Evolutionary conservation across 768 basidiomycete genomes (phyloP).

Genomic region (Chiua virens): DNA sequence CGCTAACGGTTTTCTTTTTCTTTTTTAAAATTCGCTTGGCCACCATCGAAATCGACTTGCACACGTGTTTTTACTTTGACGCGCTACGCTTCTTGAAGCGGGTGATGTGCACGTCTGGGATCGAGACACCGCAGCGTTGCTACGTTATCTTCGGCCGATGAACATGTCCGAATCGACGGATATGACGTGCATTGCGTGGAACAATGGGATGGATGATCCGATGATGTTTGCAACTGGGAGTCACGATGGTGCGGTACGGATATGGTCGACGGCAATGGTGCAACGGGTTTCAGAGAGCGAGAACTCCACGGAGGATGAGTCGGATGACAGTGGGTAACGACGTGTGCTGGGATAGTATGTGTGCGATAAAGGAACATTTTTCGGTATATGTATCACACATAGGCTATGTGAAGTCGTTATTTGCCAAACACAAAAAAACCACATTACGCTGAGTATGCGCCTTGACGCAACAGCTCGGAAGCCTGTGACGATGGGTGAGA

Average conservation of each 20-base stretch:
- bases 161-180: constrained; percentile 51
- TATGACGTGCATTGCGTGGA: constrained; percentile 83
- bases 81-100: constrained; percentile 37
- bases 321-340: constrained; percentile 7
- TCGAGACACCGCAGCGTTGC: constrained; percentile 67
- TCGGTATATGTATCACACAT: too few species aligned
- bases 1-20: not conserved
- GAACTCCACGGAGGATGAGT: constrained; percentile 21
- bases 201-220: constrained; percentile 49
- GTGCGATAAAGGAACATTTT: too few species aligned
- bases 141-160: constrained; percentile 67
- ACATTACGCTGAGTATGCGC: too few species aligned
- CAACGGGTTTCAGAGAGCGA: constrained; percentile 14
- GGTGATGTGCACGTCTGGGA: constrained; percentile 89
- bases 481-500: too few species aligned
- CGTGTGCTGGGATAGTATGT: too few species aligned
- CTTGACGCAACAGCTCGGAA: too few species aligned
- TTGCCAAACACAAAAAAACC: not conserved
- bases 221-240: constrained; percentile 68
- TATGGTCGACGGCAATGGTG: constrained; percentile 58
- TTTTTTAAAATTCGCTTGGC: not conserved
- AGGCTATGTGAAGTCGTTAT: not conserved
- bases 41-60: not conserved
- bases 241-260: constrained; percentile 73
- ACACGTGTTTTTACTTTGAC: too few species aligned